Evolutionary conservation across 1,139 yeast species (phyloP).

Genomic region (Yamadazyma siamensis): DNA sequence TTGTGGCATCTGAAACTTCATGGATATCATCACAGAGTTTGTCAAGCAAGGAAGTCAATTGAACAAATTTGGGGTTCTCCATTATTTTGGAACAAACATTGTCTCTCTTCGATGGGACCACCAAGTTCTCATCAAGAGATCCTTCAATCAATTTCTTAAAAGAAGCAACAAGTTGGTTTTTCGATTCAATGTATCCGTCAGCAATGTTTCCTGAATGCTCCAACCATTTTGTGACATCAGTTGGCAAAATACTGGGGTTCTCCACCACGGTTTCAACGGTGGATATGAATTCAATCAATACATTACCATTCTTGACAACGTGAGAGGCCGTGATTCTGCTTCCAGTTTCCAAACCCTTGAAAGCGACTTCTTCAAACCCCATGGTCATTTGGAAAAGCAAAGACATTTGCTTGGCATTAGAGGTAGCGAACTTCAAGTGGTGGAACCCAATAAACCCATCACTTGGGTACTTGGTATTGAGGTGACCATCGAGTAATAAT

Average conservation of each 20-base stretch:
- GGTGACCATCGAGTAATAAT: slow-evolving; percentile 20
- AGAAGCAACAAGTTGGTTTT: slow-evolving; percentile 1
- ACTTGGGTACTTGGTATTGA: slow-evolving; percentile 15
- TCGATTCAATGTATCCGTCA: slow-evolving; percentile 3
- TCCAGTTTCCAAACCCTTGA: slow-evolving; percentile 66
- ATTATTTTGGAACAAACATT: slow-evolving; percentile 8
- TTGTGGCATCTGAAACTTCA: slow-evolving; percentile 7
- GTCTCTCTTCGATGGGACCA: not conserved
- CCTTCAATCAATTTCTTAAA: slow-evolving; percentile 3
- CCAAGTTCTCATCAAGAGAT: slow-evolving; percentile 3
- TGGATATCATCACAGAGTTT: slow-evolving; percentile 7
- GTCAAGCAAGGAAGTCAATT: slow-evolving; percentile 8
- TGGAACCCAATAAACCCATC: slow-evolving; percentile 36
- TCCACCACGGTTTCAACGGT: slow-evolving; percentile 17
- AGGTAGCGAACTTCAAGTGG: slow-evolving; percentile 30
- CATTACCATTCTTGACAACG: slow-evolving; percentile 58
- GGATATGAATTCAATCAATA: slow-evolving; percentile 46
- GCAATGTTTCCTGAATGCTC: not conserved
- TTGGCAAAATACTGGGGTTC: slow-evolving; percentile 9
- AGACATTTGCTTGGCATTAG: slow-evolving; percentile 68
- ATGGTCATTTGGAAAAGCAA: slow-evolving; percentile 48
- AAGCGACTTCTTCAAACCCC: slow-evolving; percentile 66
- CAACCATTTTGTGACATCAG: not conserved
- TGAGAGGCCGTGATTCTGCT: slow-evolving; percentile 54
- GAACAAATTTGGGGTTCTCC: slow-evolving; percentile 11